A percentile compares a stretch with the other conserved stretches of the same genome.
phyloP scores from a whole-genome alignment of 148 eudicot genomes.

The Salicornia ramosissima region DNA sequence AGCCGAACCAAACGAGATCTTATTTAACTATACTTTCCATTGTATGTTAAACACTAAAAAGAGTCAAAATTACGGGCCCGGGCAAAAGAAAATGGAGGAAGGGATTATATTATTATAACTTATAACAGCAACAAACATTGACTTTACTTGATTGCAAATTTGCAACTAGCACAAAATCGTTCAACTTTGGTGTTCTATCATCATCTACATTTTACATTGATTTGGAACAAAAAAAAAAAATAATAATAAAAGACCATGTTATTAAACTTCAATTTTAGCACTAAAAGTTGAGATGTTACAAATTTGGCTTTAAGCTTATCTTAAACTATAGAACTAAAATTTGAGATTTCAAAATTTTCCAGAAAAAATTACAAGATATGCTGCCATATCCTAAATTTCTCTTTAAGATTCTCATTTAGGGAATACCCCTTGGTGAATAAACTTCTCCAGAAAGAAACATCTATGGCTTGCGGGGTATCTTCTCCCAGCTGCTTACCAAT shows the following conservation, averaged over 20 bases:
- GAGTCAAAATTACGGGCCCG: too few relatives aligned
- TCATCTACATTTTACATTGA: neutral
- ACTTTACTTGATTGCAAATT: neutral
- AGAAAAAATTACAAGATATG: constrained; percentile 5
- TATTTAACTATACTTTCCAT: too few relatives aligned
- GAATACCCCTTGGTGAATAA: neutral
- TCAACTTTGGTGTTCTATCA: neutral
- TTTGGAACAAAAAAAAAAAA: neutral
- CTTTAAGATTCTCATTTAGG: neutral
- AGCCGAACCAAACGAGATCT: too few relatives aligned
- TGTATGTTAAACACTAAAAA: too few relatives aligned
- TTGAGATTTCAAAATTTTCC: constrained; percentile 10
- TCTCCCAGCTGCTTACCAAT: neutral
- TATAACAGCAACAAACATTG: neutral
- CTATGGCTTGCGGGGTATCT: neutral
- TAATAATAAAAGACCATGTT: too few relatives aligned
- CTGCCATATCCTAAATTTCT: neutral
- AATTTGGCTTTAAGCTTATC: constrained; percentile 11
- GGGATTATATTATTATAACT: neutral
- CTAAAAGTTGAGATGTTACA: neutral
- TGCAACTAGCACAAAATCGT: neutral
- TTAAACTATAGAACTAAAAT: neutral
- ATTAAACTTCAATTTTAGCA: neutral
- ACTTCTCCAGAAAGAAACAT: neutral
- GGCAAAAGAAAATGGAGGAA: too few relatives aligned